These are phyloP conservation scores for Calonectria hongkongensis DNA, from an alignment of 2,329 filamentous ascomycete genomes.

Conservation along the genomic window DNA sequence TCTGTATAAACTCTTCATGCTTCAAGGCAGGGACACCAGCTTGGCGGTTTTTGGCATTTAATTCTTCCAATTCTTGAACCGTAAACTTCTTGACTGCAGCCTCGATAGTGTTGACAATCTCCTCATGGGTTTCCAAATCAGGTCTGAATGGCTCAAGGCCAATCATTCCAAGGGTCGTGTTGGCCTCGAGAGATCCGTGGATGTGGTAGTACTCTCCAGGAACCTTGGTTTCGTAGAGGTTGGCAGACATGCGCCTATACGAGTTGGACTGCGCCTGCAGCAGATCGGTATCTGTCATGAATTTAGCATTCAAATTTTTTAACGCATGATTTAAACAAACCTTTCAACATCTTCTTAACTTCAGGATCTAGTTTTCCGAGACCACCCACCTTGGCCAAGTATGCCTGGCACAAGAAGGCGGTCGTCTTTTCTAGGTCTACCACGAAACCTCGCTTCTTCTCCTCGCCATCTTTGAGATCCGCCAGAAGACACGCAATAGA, in stretches of 20 bases:
- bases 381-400: slow-evolving; percentile 61
- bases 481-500: slow-evolving; percentile 58
- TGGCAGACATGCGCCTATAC: slow-evolving; percentile 83
- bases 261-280: slow-evolving; percentile 81
- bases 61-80: slow-evolving; percentile 72
- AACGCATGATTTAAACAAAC: slow-evolving; percentile 36
- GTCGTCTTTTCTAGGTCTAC: slow-evolving; percentile 64
- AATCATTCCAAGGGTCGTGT: slow-evolving; percentile 81
- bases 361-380: slow-evolving; percentile 61
- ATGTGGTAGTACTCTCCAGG: slow-evolving; percentile 83
- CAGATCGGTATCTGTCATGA: slow-evolving; percentile 79
- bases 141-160: slow-evolving; percentile 78
- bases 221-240: slow-evolving; percentile 81
- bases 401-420: slow-evolving; percentile 64
- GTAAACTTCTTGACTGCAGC: slow-evolving; percentile 73
- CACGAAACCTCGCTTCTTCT: slow-evolving; percentile 48
- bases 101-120: slow-evolving; percentile 77
- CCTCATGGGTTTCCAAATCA: slow-evolving; percentile 75
- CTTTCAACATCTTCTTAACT: slow-evolving; percentile 58
- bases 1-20: slow-evolving; percentile 75
- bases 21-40: slow-evolving; percentile 77
- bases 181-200: slow-evolving; percentile 83
- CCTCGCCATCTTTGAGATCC: slow-evolving; percentile 47
- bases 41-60: slow-evolving; percentile 74
- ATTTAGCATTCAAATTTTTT: slow-evolving; percentile 31